These are phyloP conservation scores for Nyssa sinensis DNA, from an alignment of 148 eudicot genomes.

Conservation along the genomic window DNA sequence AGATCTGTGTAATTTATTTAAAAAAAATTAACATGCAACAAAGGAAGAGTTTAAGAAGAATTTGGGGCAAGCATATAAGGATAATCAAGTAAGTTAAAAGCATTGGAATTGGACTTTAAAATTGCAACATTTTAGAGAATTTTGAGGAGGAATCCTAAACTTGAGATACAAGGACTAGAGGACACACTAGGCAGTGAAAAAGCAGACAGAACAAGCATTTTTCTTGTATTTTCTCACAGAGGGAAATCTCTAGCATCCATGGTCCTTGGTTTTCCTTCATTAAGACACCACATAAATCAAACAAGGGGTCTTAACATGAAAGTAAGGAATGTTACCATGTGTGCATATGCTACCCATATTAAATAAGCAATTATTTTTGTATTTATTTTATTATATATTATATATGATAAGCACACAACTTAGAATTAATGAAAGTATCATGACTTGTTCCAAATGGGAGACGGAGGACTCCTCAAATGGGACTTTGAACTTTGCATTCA, in stretches of 20 bases:
- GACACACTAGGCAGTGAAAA: slow-evolving; percentile 25
- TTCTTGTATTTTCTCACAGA: slow-evolving; percentile 26
- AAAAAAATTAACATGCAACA: slow-evolving; percentile 18
- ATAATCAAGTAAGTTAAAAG: slow-evolving; percentile 16
- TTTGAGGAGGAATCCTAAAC: slow-evolving; percentile 39
- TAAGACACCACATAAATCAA: slow-evolving; percentile 13
- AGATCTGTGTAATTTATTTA: neutral
- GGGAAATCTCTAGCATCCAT: slow-evolving; percentile 27
- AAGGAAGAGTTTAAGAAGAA: slow-evolving; percentile 26
- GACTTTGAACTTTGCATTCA: too few species aligned
- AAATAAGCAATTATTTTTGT: neutral
- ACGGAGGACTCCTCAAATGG: too few species aligned
- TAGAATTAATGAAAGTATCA: too few species aligned
- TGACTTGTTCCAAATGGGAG: too few species aligned
- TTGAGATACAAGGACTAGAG: slow-evolving; percentile 35
- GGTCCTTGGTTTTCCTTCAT: neutral
- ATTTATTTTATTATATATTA: too few species aligned
- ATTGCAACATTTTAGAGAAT: slow-evolving; percentile 16
- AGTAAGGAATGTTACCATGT: slow-evolving; percentile 28
- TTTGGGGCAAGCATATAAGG: slow-evolving; percentile 7
- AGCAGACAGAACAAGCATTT: slow-evolving; percentile 5
- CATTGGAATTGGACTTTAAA: neutral
- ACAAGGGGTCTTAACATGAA: slow-evolving; percentile 21
- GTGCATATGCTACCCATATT: slow-evolving; percentile 20
- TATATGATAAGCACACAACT: neutral